Conservation (phyloP, 2,329 filamentous ascomycete genomes). For the Colletotrichum scovillei region DNA sequence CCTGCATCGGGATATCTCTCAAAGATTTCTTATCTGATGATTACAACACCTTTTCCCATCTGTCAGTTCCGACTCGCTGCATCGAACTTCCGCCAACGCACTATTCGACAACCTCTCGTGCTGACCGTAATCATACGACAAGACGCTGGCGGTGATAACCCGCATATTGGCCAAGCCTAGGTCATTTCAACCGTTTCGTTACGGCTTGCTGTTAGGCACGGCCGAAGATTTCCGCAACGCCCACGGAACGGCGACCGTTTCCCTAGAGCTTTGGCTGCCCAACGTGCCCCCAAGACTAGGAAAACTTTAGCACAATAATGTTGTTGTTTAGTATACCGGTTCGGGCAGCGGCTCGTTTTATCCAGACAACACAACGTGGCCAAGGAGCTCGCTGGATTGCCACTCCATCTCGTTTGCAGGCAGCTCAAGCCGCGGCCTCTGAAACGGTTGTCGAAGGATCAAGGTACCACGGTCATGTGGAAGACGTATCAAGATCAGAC, state of each 20-base stretch:
- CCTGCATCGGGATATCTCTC: background rate
- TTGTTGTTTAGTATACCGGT: background rate
- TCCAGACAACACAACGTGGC: too few species aligned
- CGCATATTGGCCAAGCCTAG: background rate
- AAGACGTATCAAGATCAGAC: background rate
- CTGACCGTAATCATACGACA: background rate
- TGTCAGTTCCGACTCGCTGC: background rate
- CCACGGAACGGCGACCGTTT: background rate
- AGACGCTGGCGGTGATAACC: background rate
- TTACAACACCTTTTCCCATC: background rate
- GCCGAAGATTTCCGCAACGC: background rate
- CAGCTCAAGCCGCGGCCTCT: slow-evolving; percentile 1
- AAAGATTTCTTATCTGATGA: background rate
- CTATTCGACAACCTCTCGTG: background rate
- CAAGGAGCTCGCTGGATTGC: background rate
- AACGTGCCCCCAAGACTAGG: background rate
- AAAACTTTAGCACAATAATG: background rate
- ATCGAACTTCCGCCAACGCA: background rate
- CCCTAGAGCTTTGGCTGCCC: background rate
- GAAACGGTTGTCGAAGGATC: background rate
- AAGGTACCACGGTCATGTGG: background rate
- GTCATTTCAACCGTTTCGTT: background rate
- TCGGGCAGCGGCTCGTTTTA: background rate
- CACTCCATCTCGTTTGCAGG: background rate
- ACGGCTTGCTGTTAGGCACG: background rate